These are phyloP conservation scores for Trichosporon ovoides DNA, from an alignment of 1,284 basidiomycete species.

Conservation along the genomic window DNA sequence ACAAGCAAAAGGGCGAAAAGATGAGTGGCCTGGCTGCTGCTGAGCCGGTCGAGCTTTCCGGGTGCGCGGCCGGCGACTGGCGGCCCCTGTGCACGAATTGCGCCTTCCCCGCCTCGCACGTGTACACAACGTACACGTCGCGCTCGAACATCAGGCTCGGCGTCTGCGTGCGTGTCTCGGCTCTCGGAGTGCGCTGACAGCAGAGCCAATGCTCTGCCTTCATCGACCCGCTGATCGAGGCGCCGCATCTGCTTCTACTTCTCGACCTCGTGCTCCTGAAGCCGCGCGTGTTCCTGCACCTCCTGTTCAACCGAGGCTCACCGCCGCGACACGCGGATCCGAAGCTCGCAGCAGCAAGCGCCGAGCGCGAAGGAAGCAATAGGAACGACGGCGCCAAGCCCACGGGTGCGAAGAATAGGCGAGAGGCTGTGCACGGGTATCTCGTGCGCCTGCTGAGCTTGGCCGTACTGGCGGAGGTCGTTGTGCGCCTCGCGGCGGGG, in stretches of 20 bases:
- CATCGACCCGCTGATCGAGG: constrained; percentile 84
- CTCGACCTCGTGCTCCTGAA: constrained; percentile 84
- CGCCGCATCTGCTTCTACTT: constrained; percentile 68
- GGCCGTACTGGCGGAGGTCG: constrained; percentile 30
- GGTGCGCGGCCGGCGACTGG: neutral
- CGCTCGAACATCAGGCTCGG: constrained; percentile 73
- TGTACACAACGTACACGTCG: constrained; percentile 82
- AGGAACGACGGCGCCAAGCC: too few species aligned
- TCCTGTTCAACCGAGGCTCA: constrained; percentile 78
- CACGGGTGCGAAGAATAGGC: neutral
- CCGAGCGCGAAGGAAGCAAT: neutral
- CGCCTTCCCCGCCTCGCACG: constrained; percentile 59
- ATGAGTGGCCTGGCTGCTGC: neutral
- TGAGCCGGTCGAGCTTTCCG: neutral
- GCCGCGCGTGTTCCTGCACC: constrained; percentile 75
- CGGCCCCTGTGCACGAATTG: constrained; percentile 72
- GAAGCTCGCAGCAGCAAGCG: neutral
- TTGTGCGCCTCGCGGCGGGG: constrained; percentile 15
- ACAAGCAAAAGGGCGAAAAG: neutral
- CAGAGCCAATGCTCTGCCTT: constrained; percentile 64
- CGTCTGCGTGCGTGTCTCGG: constrained; percentile 58
- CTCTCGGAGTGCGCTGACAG: constrained; percentile 5
- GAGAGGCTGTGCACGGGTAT: constrained; percentile 2
- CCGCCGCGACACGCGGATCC: constrained; percentile 50
- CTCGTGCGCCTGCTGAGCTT: constrained; percentile 16